Percentiles rank a stretch among this genome's conserved stretches.
Conservation (phyloP, 352 stramenopile species). For the Globisporangium viniferum region DNA sequence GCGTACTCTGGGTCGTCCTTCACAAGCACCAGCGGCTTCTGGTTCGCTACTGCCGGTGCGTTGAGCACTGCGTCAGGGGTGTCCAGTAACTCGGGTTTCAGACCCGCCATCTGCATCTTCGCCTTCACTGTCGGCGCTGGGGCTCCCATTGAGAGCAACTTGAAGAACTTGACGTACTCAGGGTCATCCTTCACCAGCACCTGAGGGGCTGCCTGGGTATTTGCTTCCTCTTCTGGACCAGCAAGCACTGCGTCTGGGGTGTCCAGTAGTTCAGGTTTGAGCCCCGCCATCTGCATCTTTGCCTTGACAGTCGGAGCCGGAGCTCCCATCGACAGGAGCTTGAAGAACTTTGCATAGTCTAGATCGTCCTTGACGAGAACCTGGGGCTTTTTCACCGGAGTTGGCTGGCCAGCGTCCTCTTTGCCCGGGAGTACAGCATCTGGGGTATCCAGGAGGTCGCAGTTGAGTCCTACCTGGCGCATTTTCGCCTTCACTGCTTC, state of each 20-base stretch:
- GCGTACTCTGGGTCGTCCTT: conserved; percentile 61
- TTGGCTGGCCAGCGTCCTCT: background rate
- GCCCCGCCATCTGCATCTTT: conserved; percentile 54
- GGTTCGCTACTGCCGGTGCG: conserved; percentile 9
- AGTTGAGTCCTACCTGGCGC: conserved; percentile 81
- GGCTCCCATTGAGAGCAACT: conserved; percentile 54
- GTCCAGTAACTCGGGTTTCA: conserved; percentile 66
- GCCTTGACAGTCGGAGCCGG: conserved; percentile 50
- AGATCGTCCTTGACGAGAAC: conserved; percentile 62
- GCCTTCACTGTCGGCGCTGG: conserved; percentile 49
- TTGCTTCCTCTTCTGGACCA: conserved; percentile 10
- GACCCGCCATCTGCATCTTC: conserved; percentile 54
- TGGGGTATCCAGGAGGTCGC: conserved; percentile 60
- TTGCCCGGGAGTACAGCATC: conserved; percentile 38
- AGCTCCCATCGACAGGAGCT: conserved; percentile 57
- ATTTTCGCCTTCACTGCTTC: conserved; percentile 63
- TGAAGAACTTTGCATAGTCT: conserved; percentile 71
- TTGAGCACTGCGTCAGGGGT: conserved; percentile 43
- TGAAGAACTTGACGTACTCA: conserved; percentile 70
- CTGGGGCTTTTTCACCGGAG: conserved; percentile 17
- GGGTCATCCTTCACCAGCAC: conserved; percentile 53
- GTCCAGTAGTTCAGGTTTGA: conserved; percentile 66
- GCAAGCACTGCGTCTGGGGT: conserved; percentile 42
- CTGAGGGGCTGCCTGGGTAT: background rate
- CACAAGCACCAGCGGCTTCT: conserved; percentile 26